Evolutionary conservation across 805 yeast genomes (phyloP).

Genomic region (Hanseniaspora clermontiae): DNA sequence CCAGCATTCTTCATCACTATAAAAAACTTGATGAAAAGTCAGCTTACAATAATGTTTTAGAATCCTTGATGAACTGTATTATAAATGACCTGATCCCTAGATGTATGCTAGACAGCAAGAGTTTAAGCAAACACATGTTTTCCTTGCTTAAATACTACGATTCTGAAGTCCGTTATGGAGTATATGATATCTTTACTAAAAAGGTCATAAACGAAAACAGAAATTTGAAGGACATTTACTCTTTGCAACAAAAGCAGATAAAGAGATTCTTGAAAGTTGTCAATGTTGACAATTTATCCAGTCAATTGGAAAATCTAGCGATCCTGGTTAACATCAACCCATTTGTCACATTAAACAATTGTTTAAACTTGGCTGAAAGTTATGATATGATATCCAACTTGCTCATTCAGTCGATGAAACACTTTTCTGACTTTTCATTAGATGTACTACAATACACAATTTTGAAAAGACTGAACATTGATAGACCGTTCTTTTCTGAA

Average conservation of each 20-base stretch:
- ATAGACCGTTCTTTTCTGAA: slow-evolving; percentile 52
- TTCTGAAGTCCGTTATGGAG: slow-evolving; percentile 51
- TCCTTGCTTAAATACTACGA: slow-evolving; percentile 42
- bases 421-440: slow-evolving; percentile 69
- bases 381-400: slow-evolving; percentile 74
- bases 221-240: slow-evolving; percentile 44
- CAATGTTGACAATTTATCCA: slow-evolving; percentile 62
- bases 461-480: slow-evolving; percentile 54
- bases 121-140: slow-evolving; percentile 49
- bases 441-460: slow-evolving; percentile 69
- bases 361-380: slow-evolving; percentile 75
- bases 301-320: slow-evolving; percentile 62
- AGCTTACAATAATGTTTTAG: background rate
- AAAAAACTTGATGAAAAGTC: background rate
- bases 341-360: slow-evolving; percentile 55
- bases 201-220: slow-evolving; percentile 45
- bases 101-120: slow-evolving; percentile 43
- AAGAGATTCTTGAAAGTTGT: slow-evolving; percentile 66
- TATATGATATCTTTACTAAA: slow-evolving; percentile 67
- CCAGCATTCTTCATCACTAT: background rate
- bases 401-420: slow-evolving; percentile 65
- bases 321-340: slow-evolving; percentile 68
- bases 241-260: slow-evolving; percentile 64
- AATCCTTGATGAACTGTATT: background rate
- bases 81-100: slow-evolving; percentile 41